Base-by-base conservation (phyloP, 2,329 filamentous ascomycete genomes). In the Colletotrichum sp. region DNA sequence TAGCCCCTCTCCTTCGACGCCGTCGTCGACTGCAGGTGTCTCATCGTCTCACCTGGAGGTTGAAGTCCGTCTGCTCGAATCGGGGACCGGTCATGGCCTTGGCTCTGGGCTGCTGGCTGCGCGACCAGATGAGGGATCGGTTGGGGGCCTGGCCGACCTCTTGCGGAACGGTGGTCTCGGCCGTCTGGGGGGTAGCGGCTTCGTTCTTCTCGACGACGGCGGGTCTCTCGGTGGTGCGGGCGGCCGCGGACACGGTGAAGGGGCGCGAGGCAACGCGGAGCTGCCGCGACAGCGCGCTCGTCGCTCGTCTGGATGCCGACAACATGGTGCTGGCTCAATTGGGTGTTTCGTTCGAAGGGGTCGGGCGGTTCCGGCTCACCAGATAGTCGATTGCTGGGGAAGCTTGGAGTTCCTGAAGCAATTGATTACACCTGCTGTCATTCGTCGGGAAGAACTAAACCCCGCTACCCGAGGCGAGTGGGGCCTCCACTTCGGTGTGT, bases 61-160 rank as follows among this genome's bases (percentile, higher is more conserved):
- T 92, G 87, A 99, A 96, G 82, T 98, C 95, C 39, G 95, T 99
- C 92, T 99, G 96, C 90, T 99, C 97, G 83, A 99, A 99, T 80
- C 96, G 90, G 79, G 97, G 97, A 57, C 97, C 97, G 57, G 93
- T 92, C 96, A 99, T 99, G 69, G 96, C 97, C 85, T 92, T 87
- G 70, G 92, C 90, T 81, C 96, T 91, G 52, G 95, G 92, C 85
- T 92, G 92, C 90, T 99, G 97, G 87, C 92, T 98, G 82, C 92
- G 88, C 77, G 95, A 95, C 97, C 97, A 99, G 76, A 95, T 90
- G 8, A 87, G 91, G 76, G 89, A 87, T 78, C 96, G 92, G 89
- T 99, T 99, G 26, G 97, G 97, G 36, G 96, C 95, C 89, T 99
- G 97, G 85, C 89, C 86, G 72, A 90, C 86, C 78, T 92, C 88